Conservation (phyloP, 2,329 filamentous ascomycete genomes). For the Neofusicoccum ribis region DNA sequence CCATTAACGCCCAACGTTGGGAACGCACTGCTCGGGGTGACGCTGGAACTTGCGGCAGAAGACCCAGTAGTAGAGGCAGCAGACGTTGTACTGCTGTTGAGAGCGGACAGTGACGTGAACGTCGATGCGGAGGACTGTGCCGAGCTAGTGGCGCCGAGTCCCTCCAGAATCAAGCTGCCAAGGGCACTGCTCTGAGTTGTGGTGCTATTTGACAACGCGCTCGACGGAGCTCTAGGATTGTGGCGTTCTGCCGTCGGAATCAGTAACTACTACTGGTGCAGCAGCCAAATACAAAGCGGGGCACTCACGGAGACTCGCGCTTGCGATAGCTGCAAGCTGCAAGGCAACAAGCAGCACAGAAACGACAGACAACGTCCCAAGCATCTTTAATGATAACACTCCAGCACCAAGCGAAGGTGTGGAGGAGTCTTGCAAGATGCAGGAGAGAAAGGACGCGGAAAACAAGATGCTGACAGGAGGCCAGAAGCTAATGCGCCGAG, state of each 20-base stretch:
- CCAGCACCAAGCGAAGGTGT: not conserved
- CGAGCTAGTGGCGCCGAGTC: not conserved
- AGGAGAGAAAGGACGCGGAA: not conserved
- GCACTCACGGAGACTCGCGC: not conserved
- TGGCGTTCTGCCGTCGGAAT: not conserved
- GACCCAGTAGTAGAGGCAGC: not conserved
- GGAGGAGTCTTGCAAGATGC: not conserved
- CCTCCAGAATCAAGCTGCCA: constrained; percentile 5
- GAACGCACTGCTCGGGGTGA: not conserved
- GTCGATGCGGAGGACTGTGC: not conserved
- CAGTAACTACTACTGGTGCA: no score
- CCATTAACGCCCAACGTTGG: not conserved
- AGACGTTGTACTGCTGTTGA: not conserved
- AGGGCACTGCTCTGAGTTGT: not conserved
- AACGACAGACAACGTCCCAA: not conserved
- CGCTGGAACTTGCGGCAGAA: not conserved
- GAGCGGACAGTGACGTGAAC: not conserved
- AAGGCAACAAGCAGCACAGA: not conserved
- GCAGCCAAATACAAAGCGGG: not conserved
- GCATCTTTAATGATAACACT: not conserved
- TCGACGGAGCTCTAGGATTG: not conserved
- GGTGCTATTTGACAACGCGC: not conserved
- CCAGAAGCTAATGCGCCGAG: not conserved
- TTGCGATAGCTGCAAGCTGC: not conserved
- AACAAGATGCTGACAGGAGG: constrained; percentile 5